These are phyloP conservation scores for Aspergillus brasiliensis DNA, from an alignment of 2,329 filamentous ascomycete genomes.

Conservation along the genomic window DNA sequence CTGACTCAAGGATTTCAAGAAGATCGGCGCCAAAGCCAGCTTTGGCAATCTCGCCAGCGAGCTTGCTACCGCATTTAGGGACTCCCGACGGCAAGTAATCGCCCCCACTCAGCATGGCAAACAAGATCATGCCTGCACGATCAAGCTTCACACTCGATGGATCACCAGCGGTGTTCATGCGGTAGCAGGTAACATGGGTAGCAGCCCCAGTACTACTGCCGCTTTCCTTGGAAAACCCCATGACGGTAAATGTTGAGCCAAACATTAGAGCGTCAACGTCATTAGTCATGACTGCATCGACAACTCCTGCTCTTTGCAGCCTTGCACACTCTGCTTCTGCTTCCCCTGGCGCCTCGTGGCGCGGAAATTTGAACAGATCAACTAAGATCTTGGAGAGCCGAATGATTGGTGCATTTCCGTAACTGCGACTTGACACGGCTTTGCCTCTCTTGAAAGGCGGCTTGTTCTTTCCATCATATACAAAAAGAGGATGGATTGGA, in stretches of 20 bases:
- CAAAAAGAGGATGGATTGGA: constrained; percentile 83
- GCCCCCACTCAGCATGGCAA: constrained; percentile 92
- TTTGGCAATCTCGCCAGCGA: constrained; percentile 85
- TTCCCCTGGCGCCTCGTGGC: constrained; percentile 87
- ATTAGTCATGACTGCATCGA: constrained; percentile 92
- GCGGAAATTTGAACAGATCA: constrained; percentile 78
- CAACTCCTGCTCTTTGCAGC: constrained; percentile 76
- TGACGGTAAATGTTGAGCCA: constrained; percentile 75
- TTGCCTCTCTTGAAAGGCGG: constrained; percentile 89
- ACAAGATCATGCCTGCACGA: constrained; percentile 85
- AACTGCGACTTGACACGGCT: constrained; percentile 50
- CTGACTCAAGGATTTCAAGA: constrained; percentile 60
- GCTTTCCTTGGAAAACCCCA: constrained; percentile 79
- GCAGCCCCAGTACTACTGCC: constrained; percentile 63
- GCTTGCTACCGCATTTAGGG: constrained; percentile 80
- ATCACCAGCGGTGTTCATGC: constrained; percentile 43
- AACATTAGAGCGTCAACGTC: constrained; percentile 99
- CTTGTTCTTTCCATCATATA: constrained; percentile 85
- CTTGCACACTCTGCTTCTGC: constrained; percentile 95
- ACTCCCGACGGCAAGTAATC: constrained; percentile 92
- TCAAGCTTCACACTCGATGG: constrained; percentile 57
- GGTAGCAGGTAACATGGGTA: constrained; percentile 85
- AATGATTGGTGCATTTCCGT: constrained; percentile 66
- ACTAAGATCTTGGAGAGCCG: constrained; percentile 82
- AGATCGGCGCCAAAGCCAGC: constrained; percentile 82